Evolutionary conservation across 228 moss, liverwort and hornwort genomes (phyloP), one percentile per base, ranked within the genome.

Genomic region (Sphagnum fallax): DNA sequence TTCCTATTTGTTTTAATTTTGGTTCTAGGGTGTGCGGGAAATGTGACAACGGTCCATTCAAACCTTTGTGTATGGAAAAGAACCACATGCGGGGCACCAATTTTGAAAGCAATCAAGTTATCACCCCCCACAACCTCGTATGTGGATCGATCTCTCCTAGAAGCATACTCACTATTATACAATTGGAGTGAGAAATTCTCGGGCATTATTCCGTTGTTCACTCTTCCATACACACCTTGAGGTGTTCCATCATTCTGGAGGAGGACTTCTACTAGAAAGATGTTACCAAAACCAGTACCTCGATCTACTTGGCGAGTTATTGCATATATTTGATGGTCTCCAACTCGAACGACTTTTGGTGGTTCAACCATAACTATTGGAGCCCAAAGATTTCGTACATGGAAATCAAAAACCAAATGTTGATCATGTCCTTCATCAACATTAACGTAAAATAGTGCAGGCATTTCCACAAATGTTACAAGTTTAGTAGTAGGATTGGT

Each of bases 191-290:
- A 5, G 69, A 72, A 77, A 16, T 0, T 5, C 0, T 71, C 0
- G 0, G 82, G 82, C 85, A 85, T 85, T 4, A 71, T 0, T 9
- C 82, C 79, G 62, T 85, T 85, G 61, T 9, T 8, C 52, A 85
- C 75, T 11, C 0, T 48, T 5, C 77, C 71, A 65, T 73, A 85
- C 0, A 47, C 13, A 51, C 85, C 85, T 49, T 58, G 77, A 3
- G 85, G 85, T 10, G 82, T 53, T 15, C 82, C 82, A 62, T 80
- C 75, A 4, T 68, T 18, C 52, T 82, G 52, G 47, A 82, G 70
- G 4, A 77, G n/a, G 49, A 85, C 67, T 71, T 85, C 82, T 3
- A 82, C 10, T 4, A 85, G 9, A 5, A 71, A 8, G 0, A 85
- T 6, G 2, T 14, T 48, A 55, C 12, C 55, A 12, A 8, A 8